Percentiles rank a stretch among this genome's conserved stretches.
These are phyloP conservation scores for Daldinia grandis DNA, from an alignment of 495 filamentous ascomycete genomes.

Conservation along the genomic window DNA sequence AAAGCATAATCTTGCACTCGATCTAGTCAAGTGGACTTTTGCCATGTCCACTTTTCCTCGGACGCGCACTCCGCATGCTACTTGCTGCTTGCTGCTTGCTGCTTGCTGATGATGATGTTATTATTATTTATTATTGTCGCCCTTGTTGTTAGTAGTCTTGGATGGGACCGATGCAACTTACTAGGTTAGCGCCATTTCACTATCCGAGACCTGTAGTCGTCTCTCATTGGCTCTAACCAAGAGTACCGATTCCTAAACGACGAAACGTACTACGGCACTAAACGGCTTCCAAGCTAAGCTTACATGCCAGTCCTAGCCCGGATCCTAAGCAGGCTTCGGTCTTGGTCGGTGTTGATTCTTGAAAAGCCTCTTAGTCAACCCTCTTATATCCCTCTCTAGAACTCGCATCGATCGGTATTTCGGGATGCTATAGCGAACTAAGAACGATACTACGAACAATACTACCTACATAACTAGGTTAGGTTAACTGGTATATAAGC, in stretches of 20 bases:
- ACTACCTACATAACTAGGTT: too few species aligned
- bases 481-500: too few species aligned
- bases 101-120: conserved; percentile 27
- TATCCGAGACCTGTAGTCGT: conserved; percentile 35
- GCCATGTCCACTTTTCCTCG: conserved; percentile 18
- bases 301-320: conserved; percentile 28
- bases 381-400: neutral
- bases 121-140: conserved; percentile 26
- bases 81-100: neutral
- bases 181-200: conserved; percentile 36
- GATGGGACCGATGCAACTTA: conserved; percentile 27
- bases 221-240: conserved; percentile 19
- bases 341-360: neutral
- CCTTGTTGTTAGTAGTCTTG: conserved; percentile 22
- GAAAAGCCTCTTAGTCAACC: conserved; percentile 6
- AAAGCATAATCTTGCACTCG: conserved; percentile 8
- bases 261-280: conserved; percentile 34
- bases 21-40: conserved; percentile 7
- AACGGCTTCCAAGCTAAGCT: conserved; percentile 15
- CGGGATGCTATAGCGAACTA: conserved; percentile 1
- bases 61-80: conserved; percentile 25
- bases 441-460: conserved; percentile 11
- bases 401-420: conserved; percentile 6
- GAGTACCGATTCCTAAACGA: conserved; percentile 19
- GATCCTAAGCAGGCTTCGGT: neutral